Conservation (phyloP, 2,329 filamentous ascomycete species). For the Pseudogymnoascus sp. region DNA sequence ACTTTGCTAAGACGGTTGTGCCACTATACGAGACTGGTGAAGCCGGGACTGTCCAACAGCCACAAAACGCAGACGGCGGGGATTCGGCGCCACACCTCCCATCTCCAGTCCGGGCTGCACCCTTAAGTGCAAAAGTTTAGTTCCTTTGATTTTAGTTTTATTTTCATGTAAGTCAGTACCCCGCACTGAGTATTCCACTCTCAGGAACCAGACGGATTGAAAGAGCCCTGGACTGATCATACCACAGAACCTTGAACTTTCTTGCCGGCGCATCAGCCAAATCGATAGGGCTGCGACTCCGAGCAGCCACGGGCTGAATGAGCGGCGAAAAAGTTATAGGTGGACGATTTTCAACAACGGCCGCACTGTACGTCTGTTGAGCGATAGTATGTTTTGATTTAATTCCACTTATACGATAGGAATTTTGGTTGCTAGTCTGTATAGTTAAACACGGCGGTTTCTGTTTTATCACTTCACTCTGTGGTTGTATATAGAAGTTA, state of each 20-base stretch:
- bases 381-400: neutral
- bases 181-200: neutral
- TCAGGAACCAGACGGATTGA: neutral
- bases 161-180: conserved; percentile 5
- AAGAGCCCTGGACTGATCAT: neutral
- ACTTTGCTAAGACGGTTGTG: conserved; percentile 24
- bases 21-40: neutral
- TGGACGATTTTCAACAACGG: neutral
- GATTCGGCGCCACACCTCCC: neutral
- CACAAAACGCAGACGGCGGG: neutral
- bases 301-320: neutral
- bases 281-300: neutral
- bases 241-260: neutral
- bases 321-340: conserved; percentile 1
- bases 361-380: neutral
- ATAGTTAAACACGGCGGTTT: neutral
- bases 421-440: neutral
- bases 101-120: neutral
- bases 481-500: neutral
- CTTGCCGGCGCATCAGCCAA: neutral
- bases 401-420: neutral
- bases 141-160: neutral
- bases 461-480: neutral
- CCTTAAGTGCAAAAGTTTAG: neutral
- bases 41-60: neutral